These are phyloP conservation scores for Staphylotrichum longicolle DNA, from an alignment of 495 filamentous ascomycete genomes.

Conservation along the genomic window DNA sequence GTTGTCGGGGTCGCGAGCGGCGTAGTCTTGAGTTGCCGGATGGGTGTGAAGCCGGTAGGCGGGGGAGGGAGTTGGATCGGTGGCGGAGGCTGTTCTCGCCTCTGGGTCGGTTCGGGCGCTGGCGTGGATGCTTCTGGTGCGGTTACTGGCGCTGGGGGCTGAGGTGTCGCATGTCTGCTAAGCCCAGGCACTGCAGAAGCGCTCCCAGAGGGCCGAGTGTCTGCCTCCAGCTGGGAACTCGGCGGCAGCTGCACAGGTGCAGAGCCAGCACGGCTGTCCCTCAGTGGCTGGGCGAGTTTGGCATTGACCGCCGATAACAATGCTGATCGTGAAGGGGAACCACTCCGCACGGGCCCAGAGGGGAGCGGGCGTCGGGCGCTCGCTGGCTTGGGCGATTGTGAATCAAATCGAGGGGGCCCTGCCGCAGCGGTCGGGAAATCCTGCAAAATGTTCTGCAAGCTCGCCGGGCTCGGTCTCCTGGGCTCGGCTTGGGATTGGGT, in stretches of 20 bases:
- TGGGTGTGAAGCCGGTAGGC: not conserved
- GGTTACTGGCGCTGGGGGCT: not conserved
- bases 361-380: slow-evolving; percentile 1
- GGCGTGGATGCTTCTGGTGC: not conserved
- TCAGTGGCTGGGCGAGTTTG: not conserved
- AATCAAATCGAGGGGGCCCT: not conserved
- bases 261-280: slow-evolving; percentile 13
- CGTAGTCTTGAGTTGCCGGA: slow-evolving; percentile 4
- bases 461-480: slow-evolving; percentile 24
- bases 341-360: not conserved
- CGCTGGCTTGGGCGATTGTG: slow-evolving; percentile 8
- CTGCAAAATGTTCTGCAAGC: slow-evolving; percentile 26
- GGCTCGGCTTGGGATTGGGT: not conserved
- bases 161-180: slow-evolving; percentile 7
- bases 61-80: not conserved
- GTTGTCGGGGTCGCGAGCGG: slow-evolving; percentile 22
- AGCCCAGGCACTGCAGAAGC: not conserved
- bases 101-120: not conserved
- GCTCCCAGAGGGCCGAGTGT: not conserved
- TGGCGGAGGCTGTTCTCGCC: not conserved
- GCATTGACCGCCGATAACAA: slow-evolving; percentile 1
- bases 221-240: not conserved
- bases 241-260: slow-evolving; percentile 6
- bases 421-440: not conserved
- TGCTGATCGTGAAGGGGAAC: slow-evolving; percentile 2